Base-by-base conservation (phyloP, 306 rosid genomes). In the Heteromeles arbutifolia region DNA sequence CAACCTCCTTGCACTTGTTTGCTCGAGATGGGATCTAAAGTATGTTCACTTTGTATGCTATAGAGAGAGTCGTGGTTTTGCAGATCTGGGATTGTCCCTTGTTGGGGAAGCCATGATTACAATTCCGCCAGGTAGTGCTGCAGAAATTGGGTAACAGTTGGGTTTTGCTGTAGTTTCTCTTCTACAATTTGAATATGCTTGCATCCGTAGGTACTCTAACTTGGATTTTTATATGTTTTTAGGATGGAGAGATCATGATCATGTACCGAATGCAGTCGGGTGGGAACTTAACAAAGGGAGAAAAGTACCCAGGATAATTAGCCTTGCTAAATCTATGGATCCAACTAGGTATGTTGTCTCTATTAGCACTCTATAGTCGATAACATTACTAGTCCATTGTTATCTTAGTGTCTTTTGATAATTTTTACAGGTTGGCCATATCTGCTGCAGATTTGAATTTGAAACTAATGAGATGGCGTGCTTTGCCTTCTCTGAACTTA, bases 401-500 rank as follows among this genome's bases (percentile, higher is more conserved):
- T 79, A 50, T 59, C 57, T 67, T 61, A 54, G 77, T 31, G 8
- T 54, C 68, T 78, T 75, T 58, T 28, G 41, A 41, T 39, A 68
- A 22, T 45, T 64, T 85, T 71, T 82, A 75, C 92, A 95, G 98
- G 88, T 85, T 95, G 86, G 98, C 98, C 32, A 57, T 90, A 85
- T 92, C 98, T 65, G 98, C 98, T 75, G 97, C 98, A 77, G 97
- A 95, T 89, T 92, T 95, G 88, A 95, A 95, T 84, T 85, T 95
- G 84, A 95, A 92, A 87, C 90, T 95, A 72, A 95, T 95, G 97
- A 95, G 97, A 70, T 95, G 98, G 97, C 97, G 97, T 75, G 98
- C 93, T 72, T 84, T 95, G 86, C 98, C 98, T 67, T 86, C 97
- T 76, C 77, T 95, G 65, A 77, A 95, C 80, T 84, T 95, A 79